Base-by-base conservation (phyloP, 768 basidiomycete species). In the Russula brevipes region DNA sequence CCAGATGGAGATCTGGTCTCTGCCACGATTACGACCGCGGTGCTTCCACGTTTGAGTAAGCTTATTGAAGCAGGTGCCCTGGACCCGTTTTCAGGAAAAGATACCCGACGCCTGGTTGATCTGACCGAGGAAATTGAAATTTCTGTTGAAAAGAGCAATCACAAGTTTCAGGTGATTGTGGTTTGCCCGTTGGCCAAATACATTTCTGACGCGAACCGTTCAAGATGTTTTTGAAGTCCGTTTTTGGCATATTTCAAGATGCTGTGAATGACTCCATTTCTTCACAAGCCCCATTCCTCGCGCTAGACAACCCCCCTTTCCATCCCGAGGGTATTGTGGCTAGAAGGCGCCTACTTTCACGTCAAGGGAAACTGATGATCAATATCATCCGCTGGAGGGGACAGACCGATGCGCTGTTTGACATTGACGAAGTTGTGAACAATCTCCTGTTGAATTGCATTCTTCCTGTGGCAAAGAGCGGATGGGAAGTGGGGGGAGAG, bases 401-500 rank as follows among this genome's bases (percentile, higher is more conserved):
- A 69, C 86, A 86, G 69, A 78, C 82, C 3, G 84, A 85, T 31
- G 85, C 85, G 66, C 77, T 75, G 53, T 85, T 79, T 67, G 82
- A 82, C 7, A 69, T 85, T n/a, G 82, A 80, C 8, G 73, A 77
- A 53, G 75, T 90, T 50, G 79, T 83, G 24, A 78, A 74, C 14
- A 79, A 78, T 65, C 73, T 94, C 16, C 78, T 90, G 9, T 81
- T 81, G 24, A 76, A 80, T 19, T 81, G 80, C 64, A 79, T 94
- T 47, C 69, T 88, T 54, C 83, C 82, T 5, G 78, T 90, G 36
- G 86, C 92, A 5, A 80, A 84, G 64, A 81, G 79, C 60, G 89
- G 88, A 9, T 97, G 94, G 94, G 91, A 92, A 47, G 88, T 91
- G 42, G 93, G 94, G 11, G 92, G 92, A 2, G 81, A 87, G 72